Evolutionary conservation across 1,284 basidiomycete genomes (phyloP).

Genomic region (Ganoderma resinaceum): DNA sequence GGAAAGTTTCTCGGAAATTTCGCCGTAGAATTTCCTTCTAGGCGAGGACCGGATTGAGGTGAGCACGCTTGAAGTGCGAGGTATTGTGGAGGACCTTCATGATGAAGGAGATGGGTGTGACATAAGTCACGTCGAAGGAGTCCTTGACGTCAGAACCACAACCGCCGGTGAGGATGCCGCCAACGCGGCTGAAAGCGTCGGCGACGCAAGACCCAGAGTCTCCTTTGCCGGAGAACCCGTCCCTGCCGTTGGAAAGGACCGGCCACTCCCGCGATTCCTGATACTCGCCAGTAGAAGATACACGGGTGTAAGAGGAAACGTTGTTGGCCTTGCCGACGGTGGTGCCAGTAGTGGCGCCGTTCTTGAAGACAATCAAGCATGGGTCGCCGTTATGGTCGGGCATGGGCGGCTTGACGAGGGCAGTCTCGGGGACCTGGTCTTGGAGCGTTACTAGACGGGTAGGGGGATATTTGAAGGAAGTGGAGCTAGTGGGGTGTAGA

Average conservation of each 20-base stretch:
- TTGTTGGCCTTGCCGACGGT: neutral
- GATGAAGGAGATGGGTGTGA: neutral
- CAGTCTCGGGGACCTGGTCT: conserved; percentile 10
- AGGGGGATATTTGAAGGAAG: neutral
- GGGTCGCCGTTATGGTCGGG: neutral
- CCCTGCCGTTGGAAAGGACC: neutral
- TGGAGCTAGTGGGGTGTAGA: too few relatives aligned
- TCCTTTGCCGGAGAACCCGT: neutral
- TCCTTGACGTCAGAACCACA: neutral
- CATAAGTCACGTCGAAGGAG: neutral
- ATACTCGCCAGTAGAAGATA: neutral
- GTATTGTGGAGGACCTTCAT: neutral
- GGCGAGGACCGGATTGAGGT: neutral
- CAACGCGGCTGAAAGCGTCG: neutral
- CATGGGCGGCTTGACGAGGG: conserved; percentile 7
- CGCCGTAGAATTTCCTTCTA: neutral
- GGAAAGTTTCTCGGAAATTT: neutral
- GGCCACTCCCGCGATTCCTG: neutral
- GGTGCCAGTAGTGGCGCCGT: neutral
- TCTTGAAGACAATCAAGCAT: neutral
- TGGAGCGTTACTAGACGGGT: neutral
- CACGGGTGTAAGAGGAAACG: neutral
- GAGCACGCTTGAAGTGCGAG: neutral
- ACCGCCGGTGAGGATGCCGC: neutral
- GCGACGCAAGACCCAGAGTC: neutral